phyloP scores from a whole-genome alignment of 139 green algal species.

The Parachlorella kessleri region DNA sequence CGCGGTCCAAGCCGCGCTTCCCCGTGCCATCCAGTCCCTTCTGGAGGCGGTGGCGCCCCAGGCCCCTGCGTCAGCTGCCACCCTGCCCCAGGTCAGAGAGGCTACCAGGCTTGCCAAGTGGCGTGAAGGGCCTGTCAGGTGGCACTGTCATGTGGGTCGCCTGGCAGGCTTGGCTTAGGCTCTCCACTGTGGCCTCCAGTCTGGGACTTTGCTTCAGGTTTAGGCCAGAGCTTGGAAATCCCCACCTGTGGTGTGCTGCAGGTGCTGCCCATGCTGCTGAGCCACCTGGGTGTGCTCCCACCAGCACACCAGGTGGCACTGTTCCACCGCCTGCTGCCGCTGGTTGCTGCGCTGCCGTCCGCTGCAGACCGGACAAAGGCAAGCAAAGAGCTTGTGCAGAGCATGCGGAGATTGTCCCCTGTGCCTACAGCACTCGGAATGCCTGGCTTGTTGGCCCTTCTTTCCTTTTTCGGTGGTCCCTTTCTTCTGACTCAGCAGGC shows the following conservation, averaged over 20 bases:
- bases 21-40: neutral
- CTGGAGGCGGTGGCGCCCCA: neutral
- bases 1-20: neutral
- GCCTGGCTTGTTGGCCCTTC: no score
- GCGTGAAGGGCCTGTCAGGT: no score
- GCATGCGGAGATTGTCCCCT: no score
- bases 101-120: no score
- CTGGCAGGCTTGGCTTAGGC: no score
- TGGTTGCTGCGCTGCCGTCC: constrained; percentile 32
- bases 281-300: constrained; percentile 22
- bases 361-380: constrained; percentile 15
- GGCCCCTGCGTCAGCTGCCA: neutral
- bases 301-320: constrained; percentile 31
- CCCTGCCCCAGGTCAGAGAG: neutral
- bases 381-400: no score
- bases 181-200: neutral
- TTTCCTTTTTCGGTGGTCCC: no score
- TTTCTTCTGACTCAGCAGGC: no score
- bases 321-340: constrained; percentile 29
- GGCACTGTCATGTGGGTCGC: no score
- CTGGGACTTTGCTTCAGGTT: neutral
- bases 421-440: no score
- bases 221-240: neutral
- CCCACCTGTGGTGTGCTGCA: neutral
- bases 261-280: constrained; percentile 29